Base-by-base conservation (phyloP, 2,329 filamentous ascomycete species). In the Amesomyces nigricolor region DNA sequence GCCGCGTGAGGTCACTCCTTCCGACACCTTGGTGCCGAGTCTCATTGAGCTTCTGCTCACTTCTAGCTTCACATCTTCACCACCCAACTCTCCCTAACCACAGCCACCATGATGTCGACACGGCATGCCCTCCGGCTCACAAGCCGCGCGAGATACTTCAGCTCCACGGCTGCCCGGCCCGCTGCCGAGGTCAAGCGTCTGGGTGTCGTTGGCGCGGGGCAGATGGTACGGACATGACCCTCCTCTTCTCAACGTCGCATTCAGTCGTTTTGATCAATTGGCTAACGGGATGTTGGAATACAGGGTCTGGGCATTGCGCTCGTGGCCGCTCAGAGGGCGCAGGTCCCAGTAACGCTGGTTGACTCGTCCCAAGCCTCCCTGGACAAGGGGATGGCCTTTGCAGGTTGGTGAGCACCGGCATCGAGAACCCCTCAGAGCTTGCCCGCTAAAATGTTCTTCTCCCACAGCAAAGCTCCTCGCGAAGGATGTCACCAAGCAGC, bases 221-320 rank as follows among this genome's bases (percentile, higher is more conserved):
- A 97, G 71, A 96, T 97, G 91, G 91, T 95, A 73, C 67, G 78
- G 69, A 44, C 13, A 11, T 19, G 32, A n/a, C 7, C 39, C 42
- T 26, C 22, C 47, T 32, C 11, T 19, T 43, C 10, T 8, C 38
- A 40, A 3, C 19, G 14, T 43, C 6, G 6, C 6, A 26, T 39
- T 30, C 9, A 6, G n/a, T n/a, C 19, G 13, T 50, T 42, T 13
- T 32, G 39, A 11, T 35, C 16, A 17, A 38, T 54, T 45, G 19
- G 40, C 55, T 14, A 53, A 43, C 3, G 5, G 6, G 1, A 32
- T 46, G 48, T 32, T 37, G 14, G 8, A 42, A 47, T 16, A 43
- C 64, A 97, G 92, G 94, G 94, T 57, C 77, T 99, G 44, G 94
- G 94, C 57, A 99, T 99, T 70, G 94, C 94, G 49, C 83, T 99